Evolutionary conservation across 371 early-diverging fungal genomes (phyloP).

Genomic region (Caulochytrium protostelioides): DNA sequence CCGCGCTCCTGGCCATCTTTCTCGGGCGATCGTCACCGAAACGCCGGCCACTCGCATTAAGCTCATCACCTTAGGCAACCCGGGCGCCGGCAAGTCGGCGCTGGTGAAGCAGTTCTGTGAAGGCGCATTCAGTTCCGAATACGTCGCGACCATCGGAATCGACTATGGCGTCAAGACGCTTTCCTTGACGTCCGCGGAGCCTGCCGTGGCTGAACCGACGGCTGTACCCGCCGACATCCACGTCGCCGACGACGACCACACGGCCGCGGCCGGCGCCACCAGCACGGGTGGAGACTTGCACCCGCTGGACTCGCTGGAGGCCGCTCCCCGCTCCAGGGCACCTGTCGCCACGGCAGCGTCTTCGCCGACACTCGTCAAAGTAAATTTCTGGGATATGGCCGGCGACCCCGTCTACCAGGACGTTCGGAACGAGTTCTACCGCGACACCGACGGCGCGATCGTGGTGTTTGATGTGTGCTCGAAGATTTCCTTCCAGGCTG

Average conservation of each 20-base stretch:
- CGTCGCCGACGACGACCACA: neutral
- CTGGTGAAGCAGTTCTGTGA: constrained; percentile 32
- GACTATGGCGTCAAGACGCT: constrained; percentile 29
- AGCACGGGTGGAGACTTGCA: no score
- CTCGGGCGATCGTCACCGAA: neutral
- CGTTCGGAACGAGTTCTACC: constrained; percentile 34
- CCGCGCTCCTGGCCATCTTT: constrained; percentile 4
- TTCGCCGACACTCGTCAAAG: constrained; percentile 20
- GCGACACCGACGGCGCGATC: constrained; percentile 24
- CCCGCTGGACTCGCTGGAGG: no score
- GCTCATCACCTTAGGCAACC: constrained; percentile 19
- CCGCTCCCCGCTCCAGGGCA: no score
- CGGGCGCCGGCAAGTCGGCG: constrained; percentile 25
- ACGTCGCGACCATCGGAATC: constrained; percentile 31
- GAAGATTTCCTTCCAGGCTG: constrained; percentile 9
- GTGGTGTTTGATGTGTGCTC: constrained; percentile 18
- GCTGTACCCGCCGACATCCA: no score
- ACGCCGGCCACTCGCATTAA: constrained; percentile 1
- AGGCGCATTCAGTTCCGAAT: constrained; percentile 20
- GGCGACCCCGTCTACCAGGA: constrained; percentile 25
- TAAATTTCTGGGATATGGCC: constrained; percentile 35
- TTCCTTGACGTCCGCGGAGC: neutral
- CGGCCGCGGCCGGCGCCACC: neutral
- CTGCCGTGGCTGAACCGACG: neutral
- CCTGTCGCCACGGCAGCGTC: no score